A percentile compares a stretch with the other conserved stretches of the same genome.
Conservation (phyloP, 768 basidiomycete species). For the Boletus barrowsii region DNA sequence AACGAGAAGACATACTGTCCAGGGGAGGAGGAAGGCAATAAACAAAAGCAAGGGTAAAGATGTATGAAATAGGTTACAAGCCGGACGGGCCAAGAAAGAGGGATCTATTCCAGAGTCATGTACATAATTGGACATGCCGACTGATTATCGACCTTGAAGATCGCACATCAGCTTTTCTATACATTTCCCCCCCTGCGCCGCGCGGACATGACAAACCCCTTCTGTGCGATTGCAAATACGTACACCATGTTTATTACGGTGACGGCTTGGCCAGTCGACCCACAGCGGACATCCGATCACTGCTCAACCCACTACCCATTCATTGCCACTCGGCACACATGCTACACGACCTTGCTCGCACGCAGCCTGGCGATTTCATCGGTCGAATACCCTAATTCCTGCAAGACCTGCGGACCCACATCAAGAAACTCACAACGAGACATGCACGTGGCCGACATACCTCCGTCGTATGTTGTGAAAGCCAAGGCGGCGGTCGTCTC, state of each 20-base stretch:
- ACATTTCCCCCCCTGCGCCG: background rate
- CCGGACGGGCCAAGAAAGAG: constrained; percentile 19
- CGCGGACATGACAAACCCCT: constrained; percentile 24
- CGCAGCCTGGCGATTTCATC: constrained; percentile 44
- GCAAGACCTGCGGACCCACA: constrained; percentile 33
- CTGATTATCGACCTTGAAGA: constrained; percentile 31
- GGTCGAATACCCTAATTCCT: constrained; percentile 41
- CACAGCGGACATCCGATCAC: constrained; percentile 29
- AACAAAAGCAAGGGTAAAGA: constrained; percentile 10
- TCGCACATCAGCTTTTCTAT: constrained; percentile 23
- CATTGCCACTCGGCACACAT: constrained; percentile 14
- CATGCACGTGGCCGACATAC: constrained; percentile 33
- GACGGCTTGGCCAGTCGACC: constrained; percentile 14
- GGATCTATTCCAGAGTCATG: constrained; percentile 23
- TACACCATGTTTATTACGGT: constrained; percentile 18
- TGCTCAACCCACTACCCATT: constrained; percentile 16
- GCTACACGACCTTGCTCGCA: constrained; percentile 39
- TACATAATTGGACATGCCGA: constrained; percentile 31
- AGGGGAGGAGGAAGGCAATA: constrained; percentile 3
- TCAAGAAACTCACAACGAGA: background rate
- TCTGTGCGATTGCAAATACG: constrained; percentile 21
- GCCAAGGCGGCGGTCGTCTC: constrained; percentile 76
- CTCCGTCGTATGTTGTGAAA: constrained; percentile 82
- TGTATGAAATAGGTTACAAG: constrained; percentile 28
- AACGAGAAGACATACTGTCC: constrained; percentile 26